Evolutionary conservation across 1,284 basidiomycete species (phyloP).

Genomic region (Psilocybe mexicana): DNA sequence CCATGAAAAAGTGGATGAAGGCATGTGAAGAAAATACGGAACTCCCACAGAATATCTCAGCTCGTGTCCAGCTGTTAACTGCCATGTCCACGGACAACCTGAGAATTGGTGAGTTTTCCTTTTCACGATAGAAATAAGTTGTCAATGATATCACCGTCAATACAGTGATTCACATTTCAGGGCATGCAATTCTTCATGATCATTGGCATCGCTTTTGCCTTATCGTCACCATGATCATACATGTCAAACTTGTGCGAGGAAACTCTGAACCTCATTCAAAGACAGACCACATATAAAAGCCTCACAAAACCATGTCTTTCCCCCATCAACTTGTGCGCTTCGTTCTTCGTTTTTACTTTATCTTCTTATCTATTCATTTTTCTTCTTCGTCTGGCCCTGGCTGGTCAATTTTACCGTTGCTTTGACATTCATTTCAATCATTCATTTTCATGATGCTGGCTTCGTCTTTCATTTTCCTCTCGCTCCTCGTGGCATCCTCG

Average conservation of each 20-base stretch:
- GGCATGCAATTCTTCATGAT: too few relatives aligned
- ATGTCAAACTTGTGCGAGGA: background rate
- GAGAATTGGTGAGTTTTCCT: too few relatives aligned
- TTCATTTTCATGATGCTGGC: background rate
- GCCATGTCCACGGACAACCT: too few relatives aligned
- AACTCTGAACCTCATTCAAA: background rate
- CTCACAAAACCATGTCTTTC: background rate
- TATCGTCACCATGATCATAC: too few relatives aligned
- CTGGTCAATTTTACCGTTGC: conserved; percentile 7
- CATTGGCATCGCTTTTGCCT: too few relatives aligned
- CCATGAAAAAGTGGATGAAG: too few relatives aligned
- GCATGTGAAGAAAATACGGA: too few relatives aligned
- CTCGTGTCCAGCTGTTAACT: too few relatives aligned
- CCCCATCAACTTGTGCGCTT: background rate
- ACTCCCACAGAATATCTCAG: too few relatives aligned
- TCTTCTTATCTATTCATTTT: background rate
- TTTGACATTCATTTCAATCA: background rate
- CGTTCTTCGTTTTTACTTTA: background rate
- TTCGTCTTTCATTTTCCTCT: conserved; percentile 7
- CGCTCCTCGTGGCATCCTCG: conserved; percentile 2
- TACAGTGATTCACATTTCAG: too few relatives aligned
- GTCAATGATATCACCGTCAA: too few relatives aligned
- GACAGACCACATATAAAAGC: conserved; percentile 1
- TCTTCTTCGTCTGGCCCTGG: conserved; percentile 10
- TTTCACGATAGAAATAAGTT: too few relatives aligned